Evolutionary conservation across 495 filamentous ascomycete species (phyloP), one percentile per base, ranked within the genome.

Genomic region (Penicillium taxi): DNA sequence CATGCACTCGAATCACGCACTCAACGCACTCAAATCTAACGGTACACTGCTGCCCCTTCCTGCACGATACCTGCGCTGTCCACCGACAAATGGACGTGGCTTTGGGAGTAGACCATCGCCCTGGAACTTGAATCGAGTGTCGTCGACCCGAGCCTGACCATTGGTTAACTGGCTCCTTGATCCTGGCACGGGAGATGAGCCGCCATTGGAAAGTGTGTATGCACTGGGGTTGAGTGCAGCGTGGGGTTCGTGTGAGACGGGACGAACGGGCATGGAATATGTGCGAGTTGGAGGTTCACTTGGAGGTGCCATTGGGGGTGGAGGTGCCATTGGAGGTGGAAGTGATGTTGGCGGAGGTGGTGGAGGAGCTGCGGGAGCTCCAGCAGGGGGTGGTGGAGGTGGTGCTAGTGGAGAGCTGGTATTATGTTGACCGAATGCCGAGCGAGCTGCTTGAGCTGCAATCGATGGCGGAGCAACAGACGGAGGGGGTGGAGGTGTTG

Each of bases 21-120:
- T 51, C 42, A 65, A 52, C 29, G 58, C 52, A 41, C 67, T 74
- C 53, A 98, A 62, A 66, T 98, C 85, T 52, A 96, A 70, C 26
- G 91, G 91, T 26, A 98, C 87, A 66, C 84, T 94, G 61, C 86
- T 95, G 15, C 86, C 90, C 54, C 89, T 74, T 6, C 91, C 91
- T 17, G 90, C 91, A 26, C 89, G 72, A 62, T 98, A 98, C 48
- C 77, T 74, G 53, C 84, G 85, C 16, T 19, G 15, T 22, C 66
- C 58, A 19, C 69, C 77, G 2, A 66, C 56, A 52, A 91, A 96
- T 2, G 78, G 75, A 40, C 89, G 72, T 27, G 91, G 90, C 50
- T 84, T 89, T 2, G 91, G 88, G 13, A 98, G 67, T 44, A 84
- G 70, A 22, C 73, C 75, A 38, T 96, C 90, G 20, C 76, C 70